A percentile compares a stretch with the other conserved stretches of the same genome.
Evolutionary conservation across 169 alveolate species (phyloP).

Genomic region (Pseudocohnilembus persalinus): DNA sequence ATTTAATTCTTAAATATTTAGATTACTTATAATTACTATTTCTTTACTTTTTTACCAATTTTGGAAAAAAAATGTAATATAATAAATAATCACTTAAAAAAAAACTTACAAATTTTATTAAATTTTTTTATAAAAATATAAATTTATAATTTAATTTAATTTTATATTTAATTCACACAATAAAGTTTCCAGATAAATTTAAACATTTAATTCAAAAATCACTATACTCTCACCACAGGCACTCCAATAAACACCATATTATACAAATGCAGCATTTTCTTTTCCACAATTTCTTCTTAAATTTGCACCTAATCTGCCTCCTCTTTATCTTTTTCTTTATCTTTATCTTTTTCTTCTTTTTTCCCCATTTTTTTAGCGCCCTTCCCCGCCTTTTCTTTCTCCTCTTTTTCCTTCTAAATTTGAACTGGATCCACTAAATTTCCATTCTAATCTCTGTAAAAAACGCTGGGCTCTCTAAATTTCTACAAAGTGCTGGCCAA

Average conservation of each 20-base stretch:
- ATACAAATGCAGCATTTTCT: not conserved
- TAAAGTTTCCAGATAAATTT: too few relatives aligned
- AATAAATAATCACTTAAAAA: too few relatives aligned
- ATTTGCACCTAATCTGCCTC: not conserved
- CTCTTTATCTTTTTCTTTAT: not conserved
- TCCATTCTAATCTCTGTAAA: slow-evolving; percentile 31
- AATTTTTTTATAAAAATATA: too few relatives aligned
- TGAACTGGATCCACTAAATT: slow-evolving; percentile 8
- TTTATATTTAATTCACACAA: too few relatives aligned
- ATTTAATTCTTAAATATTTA: too few relatives aligned
- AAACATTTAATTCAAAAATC: too few relatives aligned
- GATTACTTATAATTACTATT: too few relatives aligned
- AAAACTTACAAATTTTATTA: too few relatives aligned
- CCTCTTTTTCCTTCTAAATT: not conserved
- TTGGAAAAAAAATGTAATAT: too few relatives aligned
- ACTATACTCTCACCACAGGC: not conserved
- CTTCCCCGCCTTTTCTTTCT: not conserved
- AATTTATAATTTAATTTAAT: too few relatives aligned
- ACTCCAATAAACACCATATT: not conserved
- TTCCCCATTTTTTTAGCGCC: not conserved
- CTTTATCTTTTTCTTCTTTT: slow-evolving; percentile 7
- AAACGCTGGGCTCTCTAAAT: slow-evolving; percentile 15
- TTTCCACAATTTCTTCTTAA: not conserved
- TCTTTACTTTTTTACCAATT: too few relatives aligned
- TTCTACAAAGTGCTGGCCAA: slow-evolving; percentile 8